Conservation (phyloP, 108 stramenopile species). For the Cyclotella choctawhatcheeana region DNA sequence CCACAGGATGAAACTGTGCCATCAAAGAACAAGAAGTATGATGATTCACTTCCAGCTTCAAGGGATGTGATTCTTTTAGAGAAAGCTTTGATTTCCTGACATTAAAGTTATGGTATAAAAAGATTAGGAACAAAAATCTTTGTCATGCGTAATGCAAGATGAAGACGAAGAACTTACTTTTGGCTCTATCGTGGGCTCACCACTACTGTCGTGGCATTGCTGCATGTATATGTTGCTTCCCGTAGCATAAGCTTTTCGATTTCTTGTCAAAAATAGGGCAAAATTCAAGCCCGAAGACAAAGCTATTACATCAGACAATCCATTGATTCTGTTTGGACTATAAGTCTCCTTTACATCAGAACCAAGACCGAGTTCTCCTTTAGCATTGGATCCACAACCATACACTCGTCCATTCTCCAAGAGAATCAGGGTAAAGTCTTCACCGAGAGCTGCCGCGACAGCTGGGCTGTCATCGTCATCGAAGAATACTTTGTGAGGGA, state of each 20-base stretch:
- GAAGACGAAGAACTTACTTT: neutral
- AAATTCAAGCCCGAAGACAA: slow-evolving; percentile 50
- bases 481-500: slow-evolving; percentile 15
- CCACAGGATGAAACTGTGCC: slow-evolving; percentile 43
- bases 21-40: slow-evolving; percentile 38
- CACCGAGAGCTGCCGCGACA: slow-evolving; percentile 33
- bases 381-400: slow-evolving; percentile 35
- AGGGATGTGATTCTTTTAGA: neutral
- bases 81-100: slow-evolving; percentile 5
- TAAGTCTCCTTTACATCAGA: slow-evolving; percentile 3
- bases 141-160: neutral
- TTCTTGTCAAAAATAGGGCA: slow-evolving; percentile 13
- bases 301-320: slow-evolving; percentile 19
- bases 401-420: slow-evolving; percentile 34
- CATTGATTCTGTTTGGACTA: slow-evolving; percentile 22
- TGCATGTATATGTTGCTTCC: slow-evolving; percentile 52
- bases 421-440: slow-evolving; percentile 36
- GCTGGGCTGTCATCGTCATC: slow-evolving; percentile 15
- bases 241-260: slow-evolving; percentile 34
- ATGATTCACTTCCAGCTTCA: slow-evolving; percentile 31
- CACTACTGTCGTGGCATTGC: slow-evolving; percentile 45
- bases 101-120: neutral
- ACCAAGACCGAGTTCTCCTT: slow-evolving; percentile 56
- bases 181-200: slow-evolving; percentile 9
- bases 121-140: neutral